Base-by-base conservation (phyloP, 805 yeast genomes). In the Clavispora carvajalis region DNA sequence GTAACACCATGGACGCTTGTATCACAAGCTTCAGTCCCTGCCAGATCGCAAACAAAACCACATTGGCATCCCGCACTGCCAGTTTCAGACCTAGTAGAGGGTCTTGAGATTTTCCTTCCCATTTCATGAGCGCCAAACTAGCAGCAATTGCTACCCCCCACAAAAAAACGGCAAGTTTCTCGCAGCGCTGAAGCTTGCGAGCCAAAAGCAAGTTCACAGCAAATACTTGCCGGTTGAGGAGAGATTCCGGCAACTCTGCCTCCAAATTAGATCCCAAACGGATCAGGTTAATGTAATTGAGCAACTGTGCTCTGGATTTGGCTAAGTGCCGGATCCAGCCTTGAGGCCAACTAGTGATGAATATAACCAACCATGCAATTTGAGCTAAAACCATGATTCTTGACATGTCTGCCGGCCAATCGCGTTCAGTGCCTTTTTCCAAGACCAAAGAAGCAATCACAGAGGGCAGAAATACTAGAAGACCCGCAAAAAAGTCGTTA, bases 61-160 rank as follows among this genome's bases (percentile, higher is more conserved):
- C 58, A 41, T 68, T 68, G 34, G 67, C 52, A 44, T 67, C 62
- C 19, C 59, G 62, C 36, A 69, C 65, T 5, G 67, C 60, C 10
- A 59, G 42, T 11, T 51, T 43, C 35, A 46, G 49, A 31, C 64
- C 34, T 10, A 53, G 58, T 18, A 59, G 67, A 4, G 60, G 55
- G 4, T 55, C 49, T 3, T 58, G 47, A 38, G 53, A 50, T 16
- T 45, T 49, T 28, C 62, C 49, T 3, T 69, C 53, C 30, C 59
- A 47, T n/a, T 57, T 36, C 57, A 65, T 49, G n/a, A 66, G 30
- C 1, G 45, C 22, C 2, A 58, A 55, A 10, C 68, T 60, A 3
- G 55, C 29, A 11, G 60, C 37, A 1, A 65, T 60, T 2, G 62
- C 55, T 1, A 49, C 24, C 8, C 62, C 37, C 45, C 70, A 63